Conservation (phyloP, 2,329 filamentous ascomycete species). For the Aspergillus sp. region DNA sequence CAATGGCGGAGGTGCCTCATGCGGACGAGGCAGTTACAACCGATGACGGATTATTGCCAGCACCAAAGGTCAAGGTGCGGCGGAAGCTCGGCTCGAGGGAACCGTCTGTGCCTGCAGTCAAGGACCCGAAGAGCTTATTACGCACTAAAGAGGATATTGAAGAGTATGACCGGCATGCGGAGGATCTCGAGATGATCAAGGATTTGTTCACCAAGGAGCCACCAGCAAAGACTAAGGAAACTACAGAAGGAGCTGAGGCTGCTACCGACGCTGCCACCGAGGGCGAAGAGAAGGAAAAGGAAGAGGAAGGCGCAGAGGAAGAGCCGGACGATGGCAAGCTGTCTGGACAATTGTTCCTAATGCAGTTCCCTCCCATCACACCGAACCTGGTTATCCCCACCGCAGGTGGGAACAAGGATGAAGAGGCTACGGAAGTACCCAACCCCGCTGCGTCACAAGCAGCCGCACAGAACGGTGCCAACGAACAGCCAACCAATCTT, state of each 20-base stretch:
- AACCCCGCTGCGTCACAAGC: conserved; percentile 6
- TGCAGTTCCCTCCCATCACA: conserved; percentile 67
- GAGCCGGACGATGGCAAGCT: conserved; percentile 45
- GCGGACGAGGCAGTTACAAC: conserved; percentile 30
- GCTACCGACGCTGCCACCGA: conserved; percentile 18
- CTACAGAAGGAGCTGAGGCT: conserved; percentile 20
- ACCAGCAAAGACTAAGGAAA: conserved; percentile 20
- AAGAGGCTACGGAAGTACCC: conserved; percentile 11
- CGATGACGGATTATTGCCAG: conserved; percentile 41
- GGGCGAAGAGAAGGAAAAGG: conserved; percentile 18
- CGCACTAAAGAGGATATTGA: conserved; percentile 48
- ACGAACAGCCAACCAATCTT: conserved; percentile 16
- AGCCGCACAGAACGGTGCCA: conserved; percentile 4
- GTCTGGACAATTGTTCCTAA: conserved; percentile 63
- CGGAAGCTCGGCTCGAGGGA: conserved; percentile 34
- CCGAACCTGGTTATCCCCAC: conserved; percentile 57
- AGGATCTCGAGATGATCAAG: conserved; percentile 47
- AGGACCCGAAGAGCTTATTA: conserved; percentile 41
- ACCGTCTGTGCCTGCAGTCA: conserved; percentile 20
- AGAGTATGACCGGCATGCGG: conserved; percentile 46
- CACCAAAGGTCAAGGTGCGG: conserved; percentile 41
- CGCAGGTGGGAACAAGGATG: conserved; percentile 18
- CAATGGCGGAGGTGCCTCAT: conserved; percentile 40
- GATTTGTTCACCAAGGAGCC: conserved; percentile 39
- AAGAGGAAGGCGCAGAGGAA: conserved; percentile 28